Evolutionary conservation across 176 grass and related monocot genomes (phyloP), one percentile per base, ranked within the genome.

Genomic region (Cenchrus fungigraminus): DNA sequence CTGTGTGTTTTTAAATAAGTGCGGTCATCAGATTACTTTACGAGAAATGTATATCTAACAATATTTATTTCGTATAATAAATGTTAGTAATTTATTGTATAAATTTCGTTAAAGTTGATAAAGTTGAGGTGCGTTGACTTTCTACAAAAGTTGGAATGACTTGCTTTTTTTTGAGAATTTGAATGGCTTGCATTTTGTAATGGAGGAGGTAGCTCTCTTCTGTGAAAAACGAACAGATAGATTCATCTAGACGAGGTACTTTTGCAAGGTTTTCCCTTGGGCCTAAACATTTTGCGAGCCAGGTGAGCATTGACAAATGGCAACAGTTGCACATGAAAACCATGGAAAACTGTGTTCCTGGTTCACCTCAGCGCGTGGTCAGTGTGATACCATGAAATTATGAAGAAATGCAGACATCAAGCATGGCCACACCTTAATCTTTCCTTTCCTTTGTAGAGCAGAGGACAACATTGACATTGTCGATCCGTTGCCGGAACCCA

Each of bases 311-410:
- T 56, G 67, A 8, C 17, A 6, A 60, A n/a, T 60, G 20, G 25
- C 20, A 22, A 16, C 6, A 31, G 14, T n/a, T 28, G 32, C 56
- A 29, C 16, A 71, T 14, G 72, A 49, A 89, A 77, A 20, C 22
- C 60, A 70, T 45, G 78, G 17, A 56, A 53, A 72, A 72, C 0
- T 20, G 29, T 44, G 31, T 12, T 2, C 22, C 17, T 73, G 6
- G 51, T 70, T 87, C 59, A 94, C 90, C 90, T 94, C 84, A 54
- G 92, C 95, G 90, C 95, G 87, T 94, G 92, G 82, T 94, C 88
- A 29, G 92, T 89, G 70, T 94, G 94, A 56, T 92, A 58, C 61
- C 82, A 83, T 91, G 88, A 57, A 57, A 25, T 34, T 34, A 19
- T 57, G 15, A 63, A 83, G 31, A 77, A 94, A 82, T 88, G 82